Conservation (phyloP, 2,329 filamentous ascomycete genomes). For the Aspergillus tamarii region DNA sequence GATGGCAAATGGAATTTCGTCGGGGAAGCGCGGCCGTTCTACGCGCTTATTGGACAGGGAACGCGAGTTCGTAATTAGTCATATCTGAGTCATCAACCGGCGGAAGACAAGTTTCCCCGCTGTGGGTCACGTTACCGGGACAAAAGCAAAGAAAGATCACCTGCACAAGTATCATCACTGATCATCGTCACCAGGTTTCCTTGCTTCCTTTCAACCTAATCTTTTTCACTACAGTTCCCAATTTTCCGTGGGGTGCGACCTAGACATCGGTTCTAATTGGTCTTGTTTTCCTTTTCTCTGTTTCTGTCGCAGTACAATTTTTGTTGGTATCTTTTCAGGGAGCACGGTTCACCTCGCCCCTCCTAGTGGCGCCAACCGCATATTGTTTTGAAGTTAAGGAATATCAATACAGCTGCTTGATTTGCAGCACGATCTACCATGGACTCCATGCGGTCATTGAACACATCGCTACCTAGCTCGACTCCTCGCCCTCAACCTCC, state of each 20-base stretch:
- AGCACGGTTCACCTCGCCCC: constrained; percentile 27
- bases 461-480: constrained; percentile 62
- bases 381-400: constrained; percentile 5
- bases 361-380: constrained; percentile 18
- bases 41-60: constrained; percentile 42
- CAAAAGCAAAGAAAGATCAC: constrained; percentile 36
- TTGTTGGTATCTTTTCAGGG: constrained; percentile 5
- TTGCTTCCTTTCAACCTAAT: constrained; percentile 11
- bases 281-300: neutral
- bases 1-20: constrained; percentile 38
- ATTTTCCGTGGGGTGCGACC: neutral
- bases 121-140: constrained; percentile 44
- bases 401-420: constrained; percentile 14
- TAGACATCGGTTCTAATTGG: constrained; percentile 12
- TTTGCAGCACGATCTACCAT: constrained; percentile 41
- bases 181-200: constrained; percentile 17
- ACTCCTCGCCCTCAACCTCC: constrained; percentile 52
- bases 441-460: constrained; percentile 68
- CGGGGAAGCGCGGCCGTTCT: constrained; percentile 28
- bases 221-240: neutral
- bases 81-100: constrained; percentile 22
- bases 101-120: constrained; percentile 36
- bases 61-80: constrained; percentile 29
- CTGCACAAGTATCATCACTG: constrained; percentile 23
- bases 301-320: neutral